These are phyloP conservation scores for Neonothopanus nambi DNA, from an alignment of 1,284 basidiomycete species.

Conservation along the genomic window DNA sequence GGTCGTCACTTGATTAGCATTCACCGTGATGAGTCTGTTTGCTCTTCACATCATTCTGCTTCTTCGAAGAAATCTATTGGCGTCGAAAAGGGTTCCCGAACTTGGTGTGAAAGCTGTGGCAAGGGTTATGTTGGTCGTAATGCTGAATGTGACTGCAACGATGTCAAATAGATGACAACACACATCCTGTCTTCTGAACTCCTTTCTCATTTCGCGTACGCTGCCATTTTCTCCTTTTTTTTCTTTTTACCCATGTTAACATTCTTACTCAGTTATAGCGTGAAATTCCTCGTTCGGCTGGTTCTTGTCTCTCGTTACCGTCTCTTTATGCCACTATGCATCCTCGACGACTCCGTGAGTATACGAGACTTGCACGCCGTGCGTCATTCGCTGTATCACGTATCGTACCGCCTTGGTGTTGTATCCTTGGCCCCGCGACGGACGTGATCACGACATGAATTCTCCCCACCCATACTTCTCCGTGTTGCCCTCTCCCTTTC, in stretches of 20 bases:
- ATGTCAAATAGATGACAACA: slow-evolving; percentile 54
- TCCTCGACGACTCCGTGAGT: slow-evolving; percentile 1
- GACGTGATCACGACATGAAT: slow-evolving; percentile 55
- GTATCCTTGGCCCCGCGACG: slow-evolving; percentile 56
- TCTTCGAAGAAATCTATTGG: slow-evolving; percentile 53
- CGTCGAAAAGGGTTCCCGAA: slow-evolving; percentile 57
- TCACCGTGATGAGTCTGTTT: slow-evolving; percentile 67
- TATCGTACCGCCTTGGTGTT: slow-evolving; percentile 58
- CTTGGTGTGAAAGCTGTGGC: slow-evolving; percentile 76
- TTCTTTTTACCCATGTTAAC: neutral
- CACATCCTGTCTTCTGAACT: slow-evolving; percentile 21
- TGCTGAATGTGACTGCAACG: slow-evolving; percentile 61
- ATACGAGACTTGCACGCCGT: slow-evolving; percentile 37
- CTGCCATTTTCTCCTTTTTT: slow-evolving; percentile 10
- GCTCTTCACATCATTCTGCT: slow-evolving; percentile 38
- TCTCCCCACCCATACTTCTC: slow-evolving; percentile 11
- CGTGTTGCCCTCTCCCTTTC: neutral
- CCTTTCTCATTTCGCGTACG: slow-evolving; percentile 27
- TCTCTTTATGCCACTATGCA: slow-evolving; percentile 3
- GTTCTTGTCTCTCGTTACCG: slow-evolving; percentile 4
- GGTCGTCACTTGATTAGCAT: slow-evolving; percentile 85
- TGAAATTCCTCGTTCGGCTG: neutral
- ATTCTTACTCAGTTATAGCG: neutral
- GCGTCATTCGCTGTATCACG: slow-evolving; percentile 57
- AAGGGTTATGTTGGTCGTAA: slow-evolving; percentile 64